Evolutionary conservation across 2,329 filamentous ascomycete species (phyloP), one percentile per base, ranked within the genome.

Genomic region (Nigrograna mackinnonii): DNA sequence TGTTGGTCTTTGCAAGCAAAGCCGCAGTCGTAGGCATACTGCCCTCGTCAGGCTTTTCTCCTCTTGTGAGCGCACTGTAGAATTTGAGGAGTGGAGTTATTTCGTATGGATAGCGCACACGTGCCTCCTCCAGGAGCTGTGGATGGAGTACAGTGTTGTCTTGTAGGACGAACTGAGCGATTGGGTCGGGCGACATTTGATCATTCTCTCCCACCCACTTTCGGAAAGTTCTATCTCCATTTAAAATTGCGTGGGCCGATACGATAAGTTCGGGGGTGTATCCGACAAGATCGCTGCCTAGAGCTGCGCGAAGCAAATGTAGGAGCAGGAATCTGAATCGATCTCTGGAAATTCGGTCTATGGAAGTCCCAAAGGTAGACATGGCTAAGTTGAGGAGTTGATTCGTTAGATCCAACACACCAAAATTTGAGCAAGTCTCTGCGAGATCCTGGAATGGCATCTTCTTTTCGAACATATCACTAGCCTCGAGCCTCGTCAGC

Each of bases 61-160:
- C 73, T 44, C 69, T 69, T 6, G 79, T 79, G 13, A 95, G 70
- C 28, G 79, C 81, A 41, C 83, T 84, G 60, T 84, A 86, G 28
- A 95, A 72, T 39, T 80, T 82, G 46, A 95, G 70, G 56, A 96
- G 89, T 1, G 91, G 90, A 3, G 84, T 69, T 35, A 89, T 85
- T 68, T 96, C 92, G 66, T 89, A 92, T 0, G 92, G 92, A 61
- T 91, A 96, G 41, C 92, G 84, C 46, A 82, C 79, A 32, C 86
- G 79, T 5, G 91, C 84, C 61, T 87, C 80, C 37, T 80, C 74
- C 22, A 95, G 82, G 48, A 87, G 68, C 14, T 68, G 66, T 20
- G 72, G 75, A 58, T 86, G 75, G 14, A 90, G 67, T 5, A 74
- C 48, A 22, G 64, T 59, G 16, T 74, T 65, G 49, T 88, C 82